Evolutionary conservation across 2,329 filamentous ascomycete genomes (phyloP).

Genomic region (Calonectria pteridis): DNA sequence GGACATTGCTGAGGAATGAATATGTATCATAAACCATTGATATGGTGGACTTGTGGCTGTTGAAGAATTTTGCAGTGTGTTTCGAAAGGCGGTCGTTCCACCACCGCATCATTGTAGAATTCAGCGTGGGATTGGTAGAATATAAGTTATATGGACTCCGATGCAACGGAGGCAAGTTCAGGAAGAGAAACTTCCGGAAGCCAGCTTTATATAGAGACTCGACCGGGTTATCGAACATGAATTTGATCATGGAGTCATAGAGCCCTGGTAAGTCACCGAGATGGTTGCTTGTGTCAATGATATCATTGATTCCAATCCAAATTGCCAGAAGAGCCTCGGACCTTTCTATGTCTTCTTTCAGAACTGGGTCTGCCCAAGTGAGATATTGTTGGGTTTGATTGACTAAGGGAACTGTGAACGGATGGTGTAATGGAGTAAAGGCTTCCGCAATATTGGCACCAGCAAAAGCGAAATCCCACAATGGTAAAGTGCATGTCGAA

Average conservation of each 20-base stretch:
- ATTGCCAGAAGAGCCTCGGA: conserved; percentile 17
- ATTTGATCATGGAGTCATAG: conserved; percentile 18
- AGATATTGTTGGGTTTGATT: conserved; percentile 29
- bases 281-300: background rate
- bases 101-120: conserved; percentile 15
- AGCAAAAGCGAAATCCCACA: conserved; percentile 28
- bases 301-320: conserved; percentile 29
- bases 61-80: conserved; percentile 2
- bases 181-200: conserved; percentile 19
- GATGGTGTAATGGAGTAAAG: conserved; percentile 21
- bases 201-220: conserved; percentile 19
- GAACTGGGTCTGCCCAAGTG: conserved; percentile 20
- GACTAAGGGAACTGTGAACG: conserved; percentile 15
- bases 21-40: conserved; percentile 21
- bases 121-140: background rate
- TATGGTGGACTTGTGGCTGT: background rate
- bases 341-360: conserved; percentile 7
- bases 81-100: conserved; percentile 16
- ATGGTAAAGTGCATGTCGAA: conserved; percentile 15
- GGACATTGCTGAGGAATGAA: conserved; percentile 13
- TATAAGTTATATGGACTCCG: conserved; percentile 4
- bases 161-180: conserved; percentile 24
- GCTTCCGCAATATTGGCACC: conserved; percentile 11
- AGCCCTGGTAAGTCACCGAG: background rate
- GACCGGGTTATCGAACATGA: conserved; percentile 10